These are phyloP conservation scores for Lachnellula arida DNA, from an alignment of 2,329 filamentous ascomycete species.

Conservation along the genomic window DNA sequence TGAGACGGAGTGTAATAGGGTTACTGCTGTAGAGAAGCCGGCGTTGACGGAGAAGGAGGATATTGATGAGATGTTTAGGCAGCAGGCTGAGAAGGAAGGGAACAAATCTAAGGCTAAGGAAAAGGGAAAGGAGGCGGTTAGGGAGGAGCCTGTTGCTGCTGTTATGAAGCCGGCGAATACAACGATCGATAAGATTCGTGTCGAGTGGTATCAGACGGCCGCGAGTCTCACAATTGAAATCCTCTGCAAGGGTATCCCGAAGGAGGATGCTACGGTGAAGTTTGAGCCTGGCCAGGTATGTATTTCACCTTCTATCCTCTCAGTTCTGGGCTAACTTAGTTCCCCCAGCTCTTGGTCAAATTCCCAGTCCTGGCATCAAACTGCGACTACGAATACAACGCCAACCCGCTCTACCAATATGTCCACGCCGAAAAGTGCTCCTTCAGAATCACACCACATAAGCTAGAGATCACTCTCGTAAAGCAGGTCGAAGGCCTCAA, in stretches of 20 bases:
- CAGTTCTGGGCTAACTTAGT: slow-evolving; percentile 17
- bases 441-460: slow-evolving; percentile 65
- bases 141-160: slow-evolving; percentile 30
- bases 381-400: slow-evolving; percentile 53
- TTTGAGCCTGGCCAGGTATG: slow-evolving; percentile 22
- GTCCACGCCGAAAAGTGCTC: slow-evolving; percentile 60
- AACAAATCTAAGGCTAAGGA: neutral
- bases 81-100: neutral
- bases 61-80: neutral
- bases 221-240: slow-evolving; percentile 59
- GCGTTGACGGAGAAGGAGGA: slow-evolving; percentile 11
- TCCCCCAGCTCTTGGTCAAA: slow-evolving; percentile 46
- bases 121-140: slow-evolving; percentile 4
- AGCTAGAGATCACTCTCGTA: slow-evolving; percentile 70
- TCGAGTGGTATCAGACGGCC: slow-evolving; percentile 64
- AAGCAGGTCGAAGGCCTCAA: slow-evolving; percentile 55
- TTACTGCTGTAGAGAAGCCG: slow-evolving; percentile 50
- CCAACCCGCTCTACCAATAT: slow-evolving; percentile 62
- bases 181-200: slow-evolving; percentile 53
- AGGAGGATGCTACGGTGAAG: slow-evolving; percentile 51
- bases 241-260: slow-evolving; percentile 59
- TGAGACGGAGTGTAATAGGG: slow-evolving; percentile 41
- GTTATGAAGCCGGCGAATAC: neutral
- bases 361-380: slow-evolving; percentile 50
- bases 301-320: neutral